These are phyloP conservation scores for Amylostereum areolatum DNA, from an alignment of 1,284 basidiomycete genomes.

Conservation along the genomic window DNA sequence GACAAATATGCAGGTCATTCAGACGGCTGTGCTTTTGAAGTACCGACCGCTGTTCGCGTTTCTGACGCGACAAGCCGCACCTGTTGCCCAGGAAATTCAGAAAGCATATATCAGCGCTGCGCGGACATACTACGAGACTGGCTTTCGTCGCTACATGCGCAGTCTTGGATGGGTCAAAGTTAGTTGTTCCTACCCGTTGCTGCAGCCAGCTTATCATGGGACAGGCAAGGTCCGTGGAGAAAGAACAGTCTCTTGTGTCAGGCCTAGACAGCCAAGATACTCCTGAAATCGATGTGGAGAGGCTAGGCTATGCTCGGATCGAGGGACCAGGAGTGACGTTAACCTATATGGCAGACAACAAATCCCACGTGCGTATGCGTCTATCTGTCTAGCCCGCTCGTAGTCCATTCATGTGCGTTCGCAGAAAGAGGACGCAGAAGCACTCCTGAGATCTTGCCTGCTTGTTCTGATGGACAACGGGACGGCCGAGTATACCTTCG, in stretches of 20 bases:
- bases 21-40: constrained; percentile 84
- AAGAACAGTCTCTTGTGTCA: constrained; percentile 49
- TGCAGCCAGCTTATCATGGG: not conserved
- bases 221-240: constrained; percentile 59
- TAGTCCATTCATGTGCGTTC: not conserved
- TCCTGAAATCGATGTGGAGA: constrained; percentile 40
- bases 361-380: constrained; percentile 57
- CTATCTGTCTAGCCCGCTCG: not conserved
- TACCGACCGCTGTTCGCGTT: constrained; percentile 84
- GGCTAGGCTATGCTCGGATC: constrained; percentile 63
- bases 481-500: constrained; percentile 84
- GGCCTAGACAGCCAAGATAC: constrained; percentile 30
- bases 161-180: constrained; percentile 78
- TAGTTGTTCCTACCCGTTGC: constrained; percentile 6
- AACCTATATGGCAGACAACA: constrained; percentile 84
- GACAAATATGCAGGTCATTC: constrained; percentile 90
- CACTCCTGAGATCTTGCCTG: constrained; percentile 76
- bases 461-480: constrained; percentile 93
- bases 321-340: constrained; percentile 77
- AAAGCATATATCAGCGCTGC: constrained; percentile 82
- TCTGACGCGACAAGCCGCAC: constrained; percentile 75
- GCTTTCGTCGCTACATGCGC: constrained; percentile 85
- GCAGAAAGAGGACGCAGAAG: constrained; percentile 82
- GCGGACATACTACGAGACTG: constrained; percentile 93
- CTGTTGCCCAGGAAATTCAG: constrained; percentile 86